Evolutionary conservation across 1,284 basidiomycete genomes (phyloP).

Genomic region (Irpex lacteus): DNA sequence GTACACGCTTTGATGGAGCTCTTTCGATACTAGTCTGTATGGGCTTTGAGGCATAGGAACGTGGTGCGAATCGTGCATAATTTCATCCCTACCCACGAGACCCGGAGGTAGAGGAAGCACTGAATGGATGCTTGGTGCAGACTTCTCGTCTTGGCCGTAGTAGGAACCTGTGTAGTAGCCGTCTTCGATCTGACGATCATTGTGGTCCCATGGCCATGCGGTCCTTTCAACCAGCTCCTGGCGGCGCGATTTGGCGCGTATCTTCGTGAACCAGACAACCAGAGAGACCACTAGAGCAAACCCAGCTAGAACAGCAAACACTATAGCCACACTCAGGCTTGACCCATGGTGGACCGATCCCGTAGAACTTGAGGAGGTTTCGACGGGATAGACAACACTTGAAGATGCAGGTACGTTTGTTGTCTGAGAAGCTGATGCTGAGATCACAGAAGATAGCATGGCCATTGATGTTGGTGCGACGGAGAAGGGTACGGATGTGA

Average conservation of each 20-base stretch:
- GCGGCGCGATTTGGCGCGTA: conserved; percentile 33
- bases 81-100: conserved; percentile 7
- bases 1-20: conserved; percentile 23
- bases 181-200: conserved; percentile 14
- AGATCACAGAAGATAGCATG: conserved; percentile 1
- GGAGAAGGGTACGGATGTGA: not conserved
- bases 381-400: not conserved
- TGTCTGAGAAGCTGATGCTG: conserved; percentile 2
- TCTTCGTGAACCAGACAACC: conserved; percentile 39
- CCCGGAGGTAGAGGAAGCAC: conserved; percentile 11
- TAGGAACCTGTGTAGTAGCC: conserved; percentile 10
- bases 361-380: not conserved
- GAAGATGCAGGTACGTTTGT: not conserved
- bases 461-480: not conserved
- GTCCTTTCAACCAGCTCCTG: conserved; percentile 24
- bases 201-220: conserved; percentile 30
- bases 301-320: conserved; percentile 38
- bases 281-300: conserved; percentile 37
- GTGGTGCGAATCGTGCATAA: conserved; percentile 21
- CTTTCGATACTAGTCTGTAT: conserved; percentile 22
- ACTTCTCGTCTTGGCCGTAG: conserved; percentile 2
- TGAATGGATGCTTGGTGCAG: conserved; percentile 19
- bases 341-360: conserved; percentile 24
- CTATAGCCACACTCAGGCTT: conserved; percentile 43
- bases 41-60: conserved; percentile 13